These are phyloP conservation scores for Friedmanniomyces endolithicus DNA, from an alignment of 495 filamentous ascomycete species.

Conservation along the genomic window DNA sequence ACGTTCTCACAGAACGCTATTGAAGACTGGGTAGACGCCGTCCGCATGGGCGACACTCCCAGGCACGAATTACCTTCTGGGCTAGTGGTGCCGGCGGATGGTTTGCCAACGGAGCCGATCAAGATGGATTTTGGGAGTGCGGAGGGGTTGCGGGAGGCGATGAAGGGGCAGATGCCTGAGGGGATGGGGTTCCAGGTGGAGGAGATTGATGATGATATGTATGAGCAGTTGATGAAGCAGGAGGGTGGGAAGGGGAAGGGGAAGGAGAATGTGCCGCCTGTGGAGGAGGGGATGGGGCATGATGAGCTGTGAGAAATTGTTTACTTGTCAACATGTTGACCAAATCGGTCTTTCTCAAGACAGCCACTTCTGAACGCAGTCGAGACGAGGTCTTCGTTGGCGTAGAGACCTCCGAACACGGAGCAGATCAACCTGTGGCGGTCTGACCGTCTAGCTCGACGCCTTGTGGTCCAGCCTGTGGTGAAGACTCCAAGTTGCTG, in stretches of 20 bases:
- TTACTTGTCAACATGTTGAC: too few relatives aligned
- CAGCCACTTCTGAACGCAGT: too few relatives aligned
- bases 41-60: slow-evolving; percentile 69
- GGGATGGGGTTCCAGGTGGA: slow-evolving; percentile 20
- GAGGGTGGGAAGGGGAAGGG: slow-evolving; percentile 8
- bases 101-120: slow-evolving; percentile 32
- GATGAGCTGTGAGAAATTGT: not conserved
- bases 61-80: slow-evolving; percentile 73
- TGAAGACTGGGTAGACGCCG: slow-evolving; percentile 77
- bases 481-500: too few relatives aligned
- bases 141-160: slow-evolving; percentile 8
- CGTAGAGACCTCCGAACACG: too few relatives aligned
- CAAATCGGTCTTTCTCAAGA: too few relatives aligned
- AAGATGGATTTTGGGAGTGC: slow-evolving; percentile 10
- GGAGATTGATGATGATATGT: slow-evolving; percentile 19
- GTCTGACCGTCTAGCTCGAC: too few relatives aligned
- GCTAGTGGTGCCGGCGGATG: slow-evolving; percentile 39
- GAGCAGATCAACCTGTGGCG: too few relatives aligned
- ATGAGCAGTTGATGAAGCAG: slow-evolving; percentile 17
- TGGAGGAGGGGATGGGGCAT: not conserved
- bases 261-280: slow-evolving; percentile 12
- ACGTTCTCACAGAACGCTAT: slow-evolving; percentile 49
- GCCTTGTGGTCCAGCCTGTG: too few relatives aligned
- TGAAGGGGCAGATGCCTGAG: slow-evolving; percentile 18
- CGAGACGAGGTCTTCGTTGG: too few relatives aligned